Base-by-base conservation (phyloP, 345 rosid species). In the Cardamine occulta region DNA sequence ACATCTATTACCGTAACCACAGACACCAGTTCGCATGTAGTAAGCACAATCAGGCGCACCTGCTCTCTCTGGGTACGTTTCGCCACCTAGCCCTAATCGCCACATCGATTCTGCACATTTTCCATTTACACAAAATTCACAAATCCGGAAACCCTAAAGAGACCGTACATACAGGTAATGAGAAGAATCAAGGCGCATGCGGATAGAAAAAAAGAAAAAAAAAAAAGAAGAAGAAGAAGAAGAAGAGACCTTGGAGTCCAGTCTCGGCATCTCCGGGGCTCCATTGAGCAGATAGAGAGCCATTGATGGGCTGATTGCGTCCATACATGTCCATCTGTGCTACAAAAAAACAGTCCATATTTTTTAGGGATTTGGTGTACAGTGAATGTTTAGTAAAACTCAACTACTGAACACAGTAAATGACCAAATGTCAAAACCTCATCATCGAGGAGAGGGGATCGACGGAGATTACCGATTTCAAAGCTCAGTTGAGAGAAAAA, bases 1-100 rank as follows among this genome's bases (percentile, higher is more conserved):
- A 82, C 99, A 96, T 82, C 98, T 84, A 52, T 70, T 62, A 51
- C 91, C 89, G 32, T 82, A 96, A 35, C 93, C 96, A 74, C 99
- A 96, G 65, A 79, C 76, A 74, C 99, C 97, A 5, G 98, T 93
- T 61, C 93, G 88, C 96, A 96, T 86, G 80, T 93, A 96, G 82
- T 86, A 91, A 12, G 88, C 88, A 84, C 99, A 96, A 79, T 93
- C 94, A 44, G 97, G 88, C n/a, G 86, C 85, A 48, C 86, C 86
- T 4, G 85, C 84, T 63, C 97, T 85, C 71, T 89, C 93, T n/a
- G 98, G 99, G 77, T 90, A 96, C 19, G 86, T 84, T 14, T 77
- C 64, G 62, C 77, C 76, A 66, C 87, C 83, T 71, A 90, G 74
- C 52, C 85, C 85, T 82, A 84, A 81, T 70, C 79, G 85, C 99